Conservation (phyloP, 805 yeast genomes). For the Candida piceae region DNA sequence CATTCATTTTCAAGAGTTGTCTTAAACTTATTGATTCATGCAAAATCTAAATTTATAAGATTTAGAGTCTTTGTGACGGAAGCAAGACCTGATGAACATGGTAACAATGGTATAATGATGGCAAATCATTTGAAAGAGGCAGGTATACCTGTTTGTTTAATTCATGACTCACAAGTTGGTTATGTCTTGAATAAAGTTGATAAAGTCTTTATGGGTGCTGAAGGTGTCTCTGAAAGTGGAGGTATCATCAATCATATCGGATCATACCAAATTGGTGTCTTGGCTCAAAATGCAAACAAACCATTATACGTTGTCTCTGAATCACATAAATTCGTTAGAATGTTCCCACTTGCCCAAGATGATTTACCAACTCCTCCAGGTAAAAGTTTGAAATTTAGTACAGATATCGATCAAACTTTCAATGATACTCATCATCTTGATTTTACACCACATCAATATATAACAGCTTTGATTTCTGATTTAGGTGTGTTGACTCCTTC, state of each 20-base stretch:
- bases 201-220: conserved; percentile 95
- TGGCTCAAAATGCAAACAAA: conserved; percentile 84
- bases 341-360: conserved; percentile 90
- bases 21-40: conserved; percentile 64
- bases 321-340: conserved; percentile 91
- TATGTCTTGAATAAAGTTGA: conserved; percentile 86
- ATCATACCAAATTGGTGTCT: conserved; percentile 87
- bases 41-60: conserved; percentile 71
- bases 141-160: conserved; percentile 82
- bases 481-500: conserved; percentile 95
- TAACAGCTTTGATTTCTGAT: conserved; percentile 94
- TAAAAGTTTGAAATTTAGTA: conserved; percentile 42
- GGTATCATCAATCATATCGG: conserved; percentile 96
- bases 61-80: conserved; percentile 92
- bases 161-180: conserved; percentile 93
- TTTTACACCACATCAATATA: conserved; percentile 92
- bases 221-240: conserved; percentile 98
- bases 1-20: conserved; percentile 95
- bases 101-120: conserved; percentile 69
- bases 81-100: conserved; percentile 80
- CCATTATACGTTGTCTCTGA: conserved; percentile 95
- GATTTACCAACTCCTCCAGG: conserved; percentile 64
- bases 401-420: conserved; percentile 26
- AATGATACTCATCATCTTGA: conserved; percentile 62
- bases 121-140: conserved; percentile 59